Conservation (phyloP, 768 basidiomycete genomes). For the Pholiota molesta region DNA sequence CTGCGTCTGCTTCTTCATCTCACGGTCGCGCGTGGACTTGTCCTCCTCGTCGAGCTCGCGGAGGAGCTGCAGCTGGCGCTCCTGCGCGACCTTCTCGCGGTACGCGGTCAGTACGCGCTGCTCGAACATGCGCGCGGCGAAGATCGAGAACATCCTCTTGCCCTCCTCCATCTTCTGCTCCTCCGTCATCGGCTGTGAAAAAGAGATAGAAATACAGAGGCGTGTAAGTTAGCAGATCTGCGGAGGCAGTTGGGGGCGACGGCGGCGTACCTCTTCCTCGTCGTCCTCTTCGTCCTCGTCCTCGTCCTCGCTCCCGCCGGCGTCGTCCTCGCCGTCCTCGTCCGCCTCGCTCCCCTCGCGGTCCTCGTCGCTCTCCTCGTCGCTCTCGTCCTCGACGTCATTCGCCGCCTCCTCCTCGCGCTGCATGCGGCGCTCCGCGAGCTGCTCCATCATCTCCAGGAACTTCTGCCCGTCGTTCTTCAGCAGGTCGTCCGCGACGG, state of each 20-base stretch:
- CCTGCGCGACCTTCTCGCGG: slow-evolving; percentile 95
- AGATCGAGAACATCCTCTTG: slow-evolving; percentile 99
- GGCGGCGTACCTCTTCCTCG: slow-evolving; percentile 58
- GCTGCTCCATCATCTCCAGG: slow-evolving; percentile 99
- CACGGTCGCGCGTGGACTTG: slow-evolving; percentile 80
- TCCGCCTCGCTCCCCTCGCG: slow-evolving; percentile 66
- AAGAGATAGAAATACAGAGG: no score
- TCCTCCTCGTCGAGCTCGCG: slow-evolving; percentile 97
- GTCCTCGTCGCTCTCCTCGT: slow-evolving; percentile 49
- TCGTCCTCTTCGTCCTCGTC: slow-evolving; percentile 70
- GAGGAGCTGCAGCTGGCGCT: slow-evolving; percentile 89
- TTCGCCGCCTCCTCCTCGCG: slow-evolving; percentile 71
- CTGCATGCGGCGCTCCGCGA: slow-evolving; percentile 92
- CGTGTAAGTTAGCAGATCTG: slow-evolving; percentile 9
- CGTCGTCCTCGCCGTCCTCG: slow-evolving; percentile 62
- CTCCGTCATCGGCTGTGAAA: slow-evolving; percentile 76
- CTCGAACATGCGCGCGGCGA: slow-evolving; percentile 99
- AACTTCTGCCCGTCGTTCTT: slow-evolving; percentile 99
- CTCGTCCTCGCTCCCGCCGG: slow-evolving; percentile 62
- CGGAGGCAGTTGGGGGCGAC: slow-evolving; percentile 15
- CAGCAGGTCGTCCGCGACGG: slow-evolving; percentile 96
- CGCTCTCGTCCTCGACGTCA: slow-evolving; percentile 50
- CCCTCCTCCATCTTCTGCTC: slow-evolving; percentile 99
- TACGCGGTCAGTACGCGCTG: slow-evolving; percentile 96
- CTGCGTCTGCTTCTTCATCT: slow-evolving; percentile 92